Evolutionary conservation across 257 asterid genomes (phyloP), one percentile per base, ranked within the genome.

Genomic region (Vinca minor): DNA sequence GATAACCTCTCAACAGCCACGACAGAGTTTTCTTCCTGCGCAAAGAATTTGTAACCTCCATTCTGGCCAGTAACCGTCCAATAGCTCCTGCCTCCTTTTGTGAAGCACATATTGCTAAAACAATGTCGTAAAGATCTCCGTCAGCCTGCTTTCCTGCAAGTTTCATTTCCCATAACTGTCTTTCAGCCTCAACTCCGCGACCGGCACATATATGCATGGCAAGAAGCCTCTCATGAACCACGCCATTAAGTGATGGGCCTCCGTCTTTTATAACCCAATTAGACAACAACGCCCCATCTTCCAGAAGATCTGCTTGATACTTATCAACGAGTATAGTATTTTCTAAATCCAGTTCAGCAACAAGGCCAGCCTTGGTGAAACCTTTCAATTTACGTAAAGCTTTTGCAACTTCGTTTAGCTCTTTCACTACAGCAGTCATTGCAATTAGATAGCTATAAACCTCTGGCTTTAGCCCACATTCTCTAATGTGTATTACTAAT

Each of bases 31-130:
- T 89, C 82, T 80, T 89, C 55, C 86, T 83, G 67, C 74, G 74
- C 28, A 79, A 57, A 1, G 87, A 73, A 73, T 91, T 78, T n/a
- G 82, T 55, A 4, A 76, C 73, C 45, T 92, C 98, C 70, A 73
- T 70, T 9, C 88, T 71, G 0, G 94, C 75, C 4, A 89, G 96
- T 62, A 92, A 46, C 69, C 98, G 76, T 31, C 75, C 71, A 10
- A 92, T 80, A 0, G 98, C 71, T 2, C 80, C 63, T 0, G 71
- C 56, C 72, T 87, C 95, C 67, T 84, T 80, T 59, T 84, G 88
- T 2, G 96, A 91, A 17, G 96, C 98, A 64, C 98, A 92, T 42
- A 92, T 92, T n/a, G 98, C 98, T 42, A 92, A 48, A 26, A 92
- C 98, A 8, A 92, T 80, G 73, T 89, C 87, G 10, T 85, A 79